Conservation (phyloP, 805 yeast genomes). For the Citeromyces matritensis region DNA sequence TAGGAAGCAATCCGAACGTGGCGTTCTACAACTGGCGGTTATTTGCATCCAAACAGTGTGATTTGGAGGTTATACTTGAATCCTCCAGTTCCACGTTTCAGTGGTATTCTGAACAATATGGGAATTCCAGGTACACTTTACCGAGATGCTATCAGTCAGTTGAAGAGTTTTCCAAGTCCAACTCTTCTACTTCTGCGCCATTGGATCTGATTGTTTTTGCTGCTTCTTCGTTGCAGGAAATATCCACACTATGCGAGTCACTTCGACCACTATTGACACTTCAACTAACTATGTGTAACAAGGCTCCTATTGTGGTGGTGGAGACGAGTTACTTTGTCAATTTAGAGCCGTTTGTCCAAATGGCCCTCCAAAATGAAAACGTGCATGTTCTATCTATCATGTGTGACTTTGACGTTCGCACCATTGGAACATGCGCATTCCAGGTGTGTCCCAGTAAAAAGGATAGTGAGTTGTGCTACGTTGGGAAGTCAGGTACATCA, state of each 20-base stretch:
- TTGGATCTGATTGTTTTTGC: slow-evolving; percentile 31
- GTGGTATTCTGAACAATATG: slow-evolving; percentile 16
- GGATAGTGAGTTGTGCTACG: slow-evolving; percentile 30
- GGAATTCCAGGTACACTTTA: slow-evolving; percentile 13
- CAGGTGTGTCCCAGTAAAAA: slow-evolving; percentile 20
- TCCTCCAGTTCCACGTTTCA: slow-evolving; percentile 8
- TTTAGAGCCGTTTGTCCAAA: slow-evolving; percentile 51
- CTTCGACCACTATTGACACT: slow-evolving; percentile 18
- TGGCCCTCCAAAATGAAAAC: slow-evolving; percentile 17
- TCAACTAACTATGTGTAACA: slow-evolving; percentile 7
- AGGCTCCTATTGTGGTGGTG: slow-evolving; percentile 36
- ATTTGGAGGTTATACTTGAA: slow-evolving; percentile 23
- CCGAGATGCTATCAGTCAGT: slow-evolving; percentile 8
- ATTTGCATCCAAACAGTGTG: slow-evolving; percentile 24
- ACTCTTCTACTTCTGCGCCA: slow-evolving; percentile 4
- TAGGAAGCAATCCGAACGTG: slow-evolving; percentile 44
- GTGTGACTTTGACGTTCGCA: slow-evolving; percentile 45
- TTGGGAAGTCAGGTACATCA: slow-evolving; percentile 21
- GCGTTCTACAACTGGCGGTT: slow-evolving; percentile 47
- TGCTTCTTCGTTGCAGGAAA: slow-evolving; percentile 34
- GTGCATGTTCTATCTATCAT: slow-evolving; percentile 38
- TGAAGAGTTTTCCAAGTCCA: slow-evolving; percentile 9
- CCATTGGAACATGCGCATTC: slow-evolving; percentile 15
- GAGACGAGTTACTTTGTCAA: slow-evolving; percentile 65
- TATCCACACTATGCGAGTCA: slow-evolving; percentile 23